Evolutionary conservation across 1,284 basidiomycete genomes (phyloP), one percentile per base, ranked within the genome.

Genomic region (Paramarasmius palmivorus): DNA sequence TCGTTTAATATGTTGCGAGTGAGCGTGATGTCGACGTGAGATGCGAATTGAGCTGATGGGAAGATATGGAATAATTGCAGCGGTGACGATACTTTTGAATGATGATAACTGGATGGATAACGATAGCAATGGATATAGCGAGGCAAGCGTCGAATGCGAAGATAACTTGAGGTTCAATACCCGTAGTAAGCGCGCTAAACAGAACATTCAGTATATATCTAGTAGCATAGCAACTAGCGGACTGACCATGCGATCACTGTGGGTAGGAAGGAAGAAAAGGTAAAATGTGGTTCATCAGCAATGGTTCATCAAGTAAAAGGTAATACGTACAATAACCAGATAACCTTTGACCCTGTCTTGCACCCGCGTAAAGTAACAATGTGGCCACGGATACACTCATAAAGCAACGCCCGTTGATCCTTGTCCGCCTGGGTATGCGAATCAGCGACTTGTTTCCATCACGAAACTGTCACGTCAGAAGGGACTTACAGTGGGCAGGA

Each of bases 301-400:
- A 17, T 29, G 7, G 62, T 50, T 17, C 44, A 46, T 35, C 22
- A 22, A 17, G 10, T 39, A 10, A 44, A 14, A 15, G 25, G 44
- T 17, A 42, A 25, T 7, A 81, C 88, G 58, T 69, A 91, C 88
- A 92, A 92, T 47, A 92, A 76, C 90, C 90, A 92, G 63, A 92
- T 92, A 61, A 92, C 88, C 64, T 90, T 91, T 0, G 90, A 92
- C 23, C 90, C 90, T 2, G 90, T 90, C 74, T 92, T 92, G 66
- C 89, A 92, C 25, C 90, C 90, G 32, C 90, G 82, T 22, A 92
- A 75, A 14, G 90, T 92, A 47, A 92, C 90, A 56, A 92, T 90
- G 62, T 92, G 90, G 1, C 89, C 87, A 37, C 86, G 80, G 60
- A 92, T 91, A 56, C 90, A 90, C 34, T 92, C 90, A 63, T 91